phyloP scores from a whole-genome alignment of 805 yeast genomes.

The Saturnispora sanitii region DNA sequence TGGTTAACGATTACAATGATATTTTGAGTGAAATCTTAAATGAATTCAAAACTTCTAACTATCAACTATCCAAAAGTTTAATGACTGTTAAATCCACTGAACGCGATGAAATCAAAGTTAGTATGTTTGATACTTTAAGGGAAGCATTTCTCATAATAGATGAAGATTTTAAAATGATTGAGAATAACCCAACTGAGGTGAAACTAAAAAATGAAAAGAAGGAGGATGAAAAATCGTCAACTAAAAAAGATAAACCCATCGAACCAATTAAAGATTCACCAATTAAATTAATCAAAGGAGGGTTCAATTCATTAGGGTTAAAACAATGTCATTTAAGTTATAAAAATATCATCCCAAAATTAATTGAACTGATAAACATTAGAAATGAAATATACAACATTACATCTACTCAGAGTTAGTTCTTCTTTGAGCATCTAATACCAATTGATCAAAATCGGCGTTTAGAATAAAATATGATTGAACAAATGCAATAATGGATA shows the following conservation, averaged over 20 bases:
- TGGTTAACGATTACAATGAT: constrained; percentile 1
- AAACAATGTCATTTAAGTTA: constrained; percentile 15
- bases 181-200: constrained; percentile 9
- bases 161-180: constrained; percentile 3
- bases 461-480: constrained; percentile 38
- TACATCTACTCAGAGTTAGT: constrained; percentile 19
- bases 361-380: constrained; percentile 12
- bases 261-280: constrained; percentile 9
- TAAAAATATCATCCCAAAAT: constrained; percentile 6
- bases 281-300: constrained; percentile 21
- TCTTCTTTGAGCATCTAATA: constrained; percentile 34
- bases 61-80: constrained; percentile 1
- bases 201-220: constrained; percentile 12
- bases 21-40: not conserved
- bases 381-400: constrained; percentile 7
- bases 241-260: not conserved
- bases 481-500: constrained; percentile 35
- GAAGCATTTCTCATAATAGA: constrained; percentile 12
- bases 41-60: not conserved
- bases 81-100: constrained; percentile 11
- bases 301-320: constrained; percentile 18
- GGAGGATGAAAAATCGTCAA: constrained; percentile 1
- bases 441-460: constrained; percentile 43
- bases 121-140: constrained; percentile 6
- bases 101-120: constrained; percentile 11